Base-by-base conservation (phyloP, 495 filamentous ascomycete genomes). In the Durotheca rogersii region DNA sequence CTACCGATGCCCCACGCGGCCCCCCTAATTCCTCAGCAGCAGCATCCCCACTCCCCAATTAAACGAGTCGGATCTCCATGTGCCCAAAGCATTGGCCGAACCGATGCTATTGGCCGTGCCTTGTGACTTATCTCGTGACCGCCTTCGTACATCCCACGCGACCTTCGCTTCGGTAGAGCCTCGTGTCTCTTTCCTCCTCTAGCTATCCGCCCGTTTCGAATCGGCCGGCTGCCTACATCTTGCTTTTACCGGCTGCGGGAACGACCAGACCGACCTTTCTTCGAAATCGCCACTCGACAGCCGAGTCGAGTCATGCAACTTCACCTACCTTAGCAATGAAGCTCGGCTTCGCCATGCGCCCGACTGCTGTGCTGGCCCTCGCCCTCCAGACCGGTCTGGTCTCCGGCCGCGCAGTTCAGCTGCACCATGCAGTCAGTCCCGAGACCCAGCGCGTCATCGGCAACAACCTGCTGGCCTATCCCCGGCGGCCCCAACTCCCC, bases 271-370 rank as follows among this genome's bases (percentile, higher is more conserved):
- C 44, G 19, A 32, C 7, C 35, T 33, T 25, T 20, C 25, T 27
- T 20, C 25, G 18, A 9, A 1, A 53, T 51, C n/a, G 16, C 18
- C 30, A 33, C 4, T 20, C 42, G 23, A 27, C 23, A 4, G 23
- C 38, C 32, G 32, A 40, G 17, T 33, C 32, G 31, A 47, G 12
- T 3, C 30, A 57, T 57, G 53, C 25, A 37, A 43, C 17, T 47
- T 27, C 30, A 34, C 6, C 35, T 46, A 20, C 11, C 12, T 15
- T 38, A 12, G 27, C 4, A 16, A 48, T 30, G 19, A 53, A 49
- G 56, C 56, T 39, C 34, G 14, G 44, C 56, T 50, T 60, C 56
- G 37, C 46, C 11, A 60, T 60, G 56, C 56, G 51, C 37, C 33
- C 42, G 7, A 38, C 10, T 50, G 41, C 47, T 51, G 6, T 40